Conservation (phyloP, 768 basidiomycete species). For the Scleroderma citrinum region DNA sequence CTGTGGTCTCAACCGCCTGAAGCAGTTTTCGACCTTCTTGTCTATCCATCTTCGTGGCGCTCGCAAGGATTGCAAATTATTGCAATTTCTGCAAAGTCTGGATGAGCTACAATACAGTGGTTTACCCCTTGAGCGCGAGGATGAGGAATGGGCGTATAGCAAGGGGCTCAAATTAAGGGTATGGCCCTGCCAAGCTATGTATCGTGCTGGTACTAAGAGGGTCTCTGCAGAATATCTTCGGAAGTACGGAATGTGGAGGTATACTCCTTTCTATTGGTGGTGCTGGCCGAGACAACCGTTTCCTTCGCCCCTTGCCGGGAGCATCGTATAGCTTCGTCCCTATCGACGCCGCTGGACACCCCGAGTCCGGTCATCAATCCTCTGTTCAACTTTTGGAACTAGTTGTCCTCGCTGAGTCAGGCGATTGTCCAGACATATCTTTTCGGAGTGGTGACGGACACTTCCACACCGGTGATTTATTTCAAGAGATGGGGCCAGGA, state of each 20-base stretch:
- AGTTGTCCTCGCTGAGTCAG: constrained; percentile 60
- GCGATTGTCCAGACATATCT: constrained; percentile 59
- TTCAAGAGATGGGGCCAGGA: constrained; percentile 55
- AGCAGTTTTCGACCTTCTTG: constrained; percentile 70
- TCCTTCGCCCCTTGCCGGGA: constrained; percentile 54
- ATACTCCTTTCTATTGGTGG: constrained; percentile 60
- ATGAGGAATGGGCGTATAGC: constrained; percentile 64
- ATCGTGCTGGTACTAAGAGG: constrained; percentile 15
- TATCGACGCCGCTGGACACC: constrained; percentile 33
- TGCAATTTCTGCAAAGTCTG: constrained; percentile 48
- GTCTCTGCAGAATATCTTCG: constrained; percentile 60
- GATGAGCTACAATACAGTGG: constrained; percentile 66
- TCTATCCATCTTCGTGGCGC: constrained; percentile 56
- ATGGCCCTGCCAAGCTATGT: constrained; percentile 21
- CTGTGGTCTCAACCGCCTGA: constrained; percentile 66
- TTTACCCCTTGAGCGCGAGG: constrained; percentile 56
- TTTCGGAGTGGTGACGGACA: constrained; percentile 59
- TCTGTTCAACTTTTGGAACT: constrained; percentile 57
- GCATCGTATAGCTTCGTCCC: constrained; percentile 66
- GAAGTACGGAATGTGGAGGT: constrained; percentile 74
- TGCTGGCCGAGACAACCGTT: constrained; percentile 41
- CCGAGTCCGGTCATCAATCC: constrained; percentile 46
- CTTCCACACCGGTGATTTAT: constrained; percentile 81
- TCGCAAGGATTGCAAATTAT: constrained; percentile 52
- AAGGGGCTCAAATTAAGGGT: constrained; percentile 62